Conservation (phyloP, 441 rosid genomes). For the Arabidopsis hybrid region DNA sequence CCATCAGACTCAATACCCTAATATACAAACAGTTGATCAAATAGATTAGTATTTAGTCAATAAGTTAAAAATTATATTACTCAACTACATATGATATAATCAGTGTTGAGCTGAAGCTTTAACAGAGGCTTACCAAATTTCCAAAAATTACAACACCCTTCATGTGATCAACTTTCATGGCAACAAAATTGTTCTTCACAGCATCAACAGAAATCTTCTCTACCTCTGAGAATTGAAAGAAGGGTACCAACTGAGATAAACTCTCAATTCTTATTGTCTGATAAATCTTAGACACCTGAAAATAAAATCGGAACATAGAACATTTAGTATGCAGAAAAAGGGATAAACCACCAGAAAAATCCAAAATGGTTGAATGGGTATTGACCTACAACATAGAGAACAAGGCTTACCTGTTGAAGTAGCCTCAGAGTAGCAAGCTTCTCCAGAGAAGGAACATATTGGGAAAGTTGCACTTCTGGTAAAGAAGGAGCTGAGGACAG, state of each 20-base stretch:
- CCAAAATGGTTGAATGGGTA: constrained; percentile 12
- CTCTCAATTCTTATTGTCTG: constrained; percentile 84
- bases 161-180: constrained; percentile 92
- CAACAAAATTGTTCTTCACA: constrained; percentile 77
- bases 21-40: constrained; percentile 22
- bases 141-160: constrained; percentile 75
- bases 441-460: constrained; percentile 87
- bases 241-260: constrained; percentile 87
- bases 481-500: constrained; percentile 91
- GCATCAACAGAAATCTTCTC: constrained; percentile 97
- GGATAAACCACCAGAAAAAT: constrained; percentile 3
- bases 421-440: constrained; percentile 87
- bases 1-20: constrained; percentile 95
- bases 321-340: not conserved
- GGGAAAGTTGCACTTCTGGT: constrained; percentile 86
- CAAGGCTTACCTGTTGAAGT: constrained; percentile 79
- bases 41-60: not conserved
- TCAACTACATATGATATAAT: constrained; percentile 2
- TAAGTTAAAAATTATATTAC: not conserved
- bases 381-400: constrained; percentile 5
- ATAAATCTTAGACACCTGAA: constrained; percentile 92
- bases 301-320: constrained; percentile 37
- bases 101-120: constrained; percentile 2
- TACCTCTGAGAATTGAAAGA: constrained; percentile 77
- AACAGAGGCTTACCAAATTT: constrained; percentile 60